Evolutionary conservation across 495 filamentous ascomycete genomes (phyloP).

Genomic region (Poronia punctata): DNA sequence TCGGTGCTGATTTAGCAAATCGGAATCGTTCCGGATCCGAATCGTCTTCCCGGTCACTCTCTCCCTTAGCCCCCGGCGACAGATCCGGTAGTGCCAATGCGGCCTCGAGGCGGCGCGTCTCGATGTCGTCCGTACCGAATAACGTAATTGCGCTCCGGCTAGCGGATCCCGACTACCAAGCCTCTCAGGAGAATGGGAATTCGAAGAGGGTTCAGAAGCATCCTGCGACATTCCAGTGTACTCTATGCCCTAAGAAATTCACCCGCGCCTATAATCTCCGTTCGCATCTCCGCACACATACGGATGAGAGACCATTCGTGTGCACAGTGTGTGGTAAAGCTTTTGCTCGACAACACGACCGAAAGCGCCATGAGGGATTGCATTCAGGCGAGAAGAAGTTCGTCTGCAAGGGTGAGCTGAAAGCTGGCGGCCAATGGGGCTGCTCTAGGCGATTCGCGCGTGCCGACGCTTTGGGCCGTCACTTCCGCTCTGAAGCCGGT

Average conservation of each 20-base stretch:
- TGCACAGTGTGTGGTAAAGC: conserved; percentile 95
- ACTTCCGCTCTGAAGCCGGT: conserved; percentile 93
- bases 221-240: conserved; percentile 86
- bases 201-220: conserved; percentile 87
- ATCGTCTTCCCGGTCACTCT: conserved; percentile 55
- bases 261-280: conserved; percentile 85
- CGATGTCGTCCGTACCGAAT: conserved; percentile 77
- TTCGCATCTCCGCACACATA: conserved; percentile 88
- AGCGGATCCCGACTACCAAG: conserved; percentile 78
- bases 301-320: conserved; percentile 89
- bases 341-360: conserved; percentile 88
- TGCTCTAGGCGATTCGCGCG: conserved; percentile 91
- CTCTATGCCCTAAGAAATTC: conserved; percentile 77
- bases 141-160: conserved; percentile 91
- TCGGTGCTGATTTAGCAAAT: conserved; percentile 40
- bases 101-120: conserved; percentile 67
- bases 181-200: conserved; percentile 47
- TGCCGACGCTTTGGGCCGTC: conserved; percentile 90
- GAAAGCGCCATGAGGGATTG: conserved; percentile 84
- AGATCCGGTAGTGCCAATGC: conserved; percentile 51
- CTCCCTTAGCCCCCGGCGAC: conserved; percentile 66
- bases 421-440: conserved; percentile 78
- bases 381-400: conserved; percentile 96
- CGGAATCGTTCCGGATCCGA: conserved; percentile 31
- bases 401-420: conserved; percentile 85